Evolutionary conservation across 164 flowering plant species (phyloP).

Genomic region (Litsea cubeba): DNA sequence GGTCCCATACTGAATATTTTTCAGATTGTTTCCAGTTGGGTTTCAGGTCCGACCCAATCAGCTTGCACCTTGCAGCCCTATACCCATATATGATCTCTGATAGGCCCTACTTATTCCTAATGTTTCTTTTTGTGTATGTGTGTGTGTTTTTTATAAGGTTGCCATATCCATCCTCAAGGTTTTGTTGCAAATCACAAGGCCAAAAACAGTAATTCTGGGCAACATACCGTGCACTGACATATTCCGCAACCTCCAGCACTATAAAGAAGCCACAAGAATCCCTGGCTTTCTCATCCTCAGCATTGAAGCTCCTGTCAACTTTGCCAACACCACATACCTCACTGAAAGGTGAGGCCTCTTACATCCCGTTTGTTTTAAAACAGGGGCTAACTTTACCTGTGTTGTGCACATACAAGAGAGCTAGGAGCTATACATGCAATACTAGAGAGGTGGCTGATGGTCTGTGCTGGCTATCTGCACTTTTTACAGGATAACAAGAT

Average conservation of each 20-base stretch:
- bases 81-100: too few relatives aligned
- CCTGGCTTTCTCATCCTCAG: constrained; percentile 73
- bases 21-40: too few relatives aligned
- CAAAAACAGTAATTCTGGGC: constrained; percentile 64
- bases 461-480: background rate
- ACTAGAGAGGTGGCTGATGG: too few relatives aligned
- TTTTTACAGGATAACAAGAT: constrained; percentile 57
- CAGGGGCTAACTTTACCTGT: background rate
- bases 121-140: too few relatives aligned
- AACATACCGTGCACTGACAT: constrained; percentile 71
- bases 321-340: constrained; percentile 74
- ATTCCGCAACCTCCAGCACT: constrained; percentile 59
- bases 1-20: too few relatives aligned
- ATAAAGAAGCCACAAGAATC: constrained; percentile 57
- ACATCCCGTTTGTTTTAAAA: too few relatives aligned
- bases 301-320: constrained; percentile 81
- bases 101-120: too few relatives aligned
- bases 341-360: constrained; percentile 60
- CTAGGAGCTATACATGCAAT: too few relatives aligned
- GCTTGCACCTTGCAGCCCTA: too few relatives aligned
- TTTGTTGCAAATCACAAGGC: constrained; percentile 76
- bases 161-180: constrained; percentile 78
- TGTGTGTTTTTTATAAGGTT: constrained; percentile 32
- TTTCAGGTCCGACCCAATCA: too few relatives aligned
- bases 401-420: too few relatives aligned